Evolutionary conservation across 2,329 filamentous ascomycete species (phyloP), one percentile per base, ranked within the genome.

Genomic region (Ophiostoma piceae): DNA sequence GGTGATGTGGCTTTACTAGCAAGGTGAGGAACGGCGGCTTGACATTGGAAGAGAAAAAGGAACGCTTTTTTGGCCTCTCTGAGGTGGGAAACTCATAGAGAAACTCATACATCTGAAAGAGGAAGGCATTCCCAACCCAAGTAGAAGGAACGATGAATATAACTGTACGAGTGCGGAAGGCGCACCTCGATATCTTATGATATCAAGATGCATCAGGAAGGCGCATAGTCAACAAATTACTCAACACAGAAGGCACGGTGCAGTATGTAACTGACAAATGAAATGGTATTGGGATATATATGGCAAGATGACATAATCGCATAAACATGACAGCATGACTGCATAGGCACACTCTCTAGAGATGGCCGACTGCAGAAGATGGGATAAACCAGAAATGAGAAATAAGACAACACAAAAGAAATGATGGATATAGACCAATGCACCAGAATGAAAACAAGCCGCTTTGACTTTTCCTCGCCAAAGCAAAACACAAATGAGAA

Each of bases 311-410:
- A n/a, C 62, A 65, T 65, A 35, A 65, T 62, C 14, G 62, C 32
- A 65, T 65, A 65, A 39, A 39, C 19, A 65, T 62, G 57, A 62
- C 2, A 16, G 26, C 54, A 60, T 60, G 62, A 65, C 62, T 39
- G 16, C 62, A 65, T 22, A 65, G n/a, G 39, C 7, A n/a, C 19
- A 65, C 9, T 19, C 62, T 65, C 19, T 35, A 1, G 8, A 65
- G 39, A 12, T 22, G 37, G 14, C 29, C 41, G 11, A 60, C 19
- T 66, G 57, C 39, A 41, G 39, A 41, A 41, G 39, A 41, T 41
- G 39, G 39, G 14, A 41, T 41, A 57, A 29, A 57, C 22, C 26
- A 62, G 11, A 35, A 62, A 32, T 14, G 37, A 64, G 35, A 35
- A 35, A 35, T 35, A 8, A 35, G 26, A 35, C 35, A 35, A 35